phyloP scores from a whole-genome alignment of 148 eudicot species.

The Amaranthus cruentus region DNA sequence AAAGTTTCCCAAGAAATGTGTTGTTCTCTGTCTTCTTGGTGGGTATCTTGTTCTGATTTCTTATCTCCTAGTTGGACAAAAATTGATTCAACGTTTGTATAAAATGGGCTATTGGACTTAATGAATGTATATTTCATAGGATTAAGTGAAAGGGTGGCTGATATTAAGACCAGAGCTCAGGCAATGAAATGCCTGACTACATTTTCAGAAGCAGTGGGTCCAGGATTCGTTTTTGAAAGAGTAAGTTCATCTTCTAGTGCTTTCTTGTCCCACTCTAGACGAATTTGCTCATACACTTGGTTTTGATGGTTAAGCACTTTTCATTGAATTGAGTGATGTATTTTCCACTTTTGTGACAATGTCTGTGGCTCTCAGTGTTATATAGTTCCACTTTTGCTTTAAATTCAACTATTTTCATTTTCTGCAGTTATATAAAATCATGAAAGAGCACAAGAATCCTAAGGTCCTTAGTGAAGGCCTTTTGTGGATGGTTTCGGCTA shows the following conservation, averaged over 20 bases:
- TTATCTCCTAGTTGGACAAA: not conserved
- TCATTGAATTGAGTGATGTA: not conserved
- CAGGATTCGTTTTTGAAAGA: slow-evolving; percentile 94
- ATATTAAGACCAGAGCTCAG: slow-evolving; percentile 88
- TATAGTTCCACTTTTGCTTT: not conserved
- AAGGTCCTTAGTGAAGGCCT: slow-evolving; percentile 97
- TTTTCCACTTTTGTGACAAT: too few species aligned
- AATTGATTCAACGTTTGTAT: too few species aligned
- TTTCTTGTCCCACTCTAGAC: not conserved
- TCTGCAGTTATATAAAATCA: slow-evolving; percentile 71
- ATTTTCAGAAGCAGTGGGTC: slow-evolving; percentile 88
- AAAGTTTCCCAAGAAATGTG: slow-evolving; percentile 95
- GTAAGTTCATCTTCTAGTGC: slow-evolving; percentile 33
- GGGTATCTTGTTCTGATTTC: slow-evolving; percentile 15
- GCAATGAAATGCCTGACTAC: slow-evolving; percentile 92
- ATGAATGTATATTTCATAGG: slow-evolving; percentile 36
- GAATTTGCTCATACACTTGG: not conserved
- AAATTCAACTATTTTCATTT: slow-evolving; percentile 5
- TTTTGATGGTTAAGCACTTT: not conserved
- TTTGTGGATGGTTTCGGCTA: slow-evolving; percentile 92
- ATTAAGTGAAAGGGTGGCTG: slow-evolving; percentile 92
- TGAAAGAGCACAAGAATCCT: slow-evolving; percentile 99
- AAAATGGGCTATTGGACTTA: not conserved
- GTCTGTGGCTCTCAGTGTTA: not conserved
- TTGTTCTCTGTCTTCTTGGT: slow-evolving; percentile 89